These are phyloP conservation scores for Thuidium tamariscinum DNA, from an alignment of 225 moss, liverwort and hornwort genomes.

Conservation along the genomic window DNA sequence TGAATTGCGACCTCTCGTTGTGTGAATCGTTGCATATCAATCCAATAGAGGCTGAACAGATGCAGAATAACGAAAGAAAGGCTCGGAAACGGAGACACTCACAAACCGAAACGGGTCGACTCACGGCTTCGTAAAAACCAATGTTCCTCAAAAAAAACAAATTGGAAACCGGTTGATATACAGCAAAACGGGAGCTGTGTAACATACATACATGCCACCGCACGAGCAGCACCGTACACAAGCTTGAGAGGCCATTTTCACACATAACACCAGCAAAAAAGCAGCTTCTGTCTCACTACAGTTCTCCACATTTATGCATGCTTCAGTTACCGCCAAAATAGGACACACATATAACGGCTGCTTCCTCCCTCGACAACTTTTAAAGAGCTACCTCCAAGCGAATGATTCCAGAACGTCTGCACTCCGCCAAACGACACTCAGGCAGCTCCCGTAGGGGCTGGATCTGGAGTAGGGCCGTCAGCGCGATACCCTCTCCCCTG, in stretches of 20 bases:
- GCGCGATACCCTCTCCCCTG: slow-evolving; percentile 86
- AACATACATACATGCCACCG: slow-evolving; percentile 42
- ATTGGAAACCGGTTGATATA: slow-evolving; percentile 33
- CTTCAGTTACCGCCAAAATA: slow-evolving; percentile 19
- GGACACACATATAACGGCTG: slow-evolving; percentile 23
- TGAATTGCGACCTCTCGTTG: neutral
- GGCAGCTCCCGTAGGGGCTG: slow-evolving; percentile 10
- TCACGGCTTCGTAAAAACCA: neutral
- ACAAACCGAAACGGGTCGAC: neutral
- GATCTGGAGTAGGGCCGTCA: slow-evolving; percentile 62
- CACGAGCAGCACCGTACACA: slow-evolving; percentile 22
- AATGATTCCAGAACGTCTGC: slow-evolving; percentile 15
- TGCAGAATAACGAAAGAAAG: neutral
- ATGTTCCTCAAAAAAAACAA: slow-evolving; percentile 17
- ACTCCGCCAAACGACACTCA: neutral
- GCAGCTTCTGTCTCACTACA: slow-evolving; percentile 41
- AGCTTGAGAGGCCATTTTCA: slow-evolving; percentile 45
- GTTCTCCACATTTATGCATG: slow-evolving; percentile 29
- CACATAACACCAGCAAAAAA: slow-evolving; percentile 41
- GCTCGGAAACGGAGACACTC: neutral
- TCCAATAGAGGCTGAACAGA: neutral
- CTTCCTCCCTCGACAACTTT: slow-evolving; percentile 38
- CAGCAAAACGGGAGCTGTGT: slow-evolving; percentile 35
- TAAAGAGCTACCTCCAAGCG: slow-evolving; percentile 42
- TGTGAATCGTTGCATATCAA: neutral